phyloP scores from a whole-genome alignment of 768 basidiomycete genomes.

The Cystobasidium onofrii region DNA sequence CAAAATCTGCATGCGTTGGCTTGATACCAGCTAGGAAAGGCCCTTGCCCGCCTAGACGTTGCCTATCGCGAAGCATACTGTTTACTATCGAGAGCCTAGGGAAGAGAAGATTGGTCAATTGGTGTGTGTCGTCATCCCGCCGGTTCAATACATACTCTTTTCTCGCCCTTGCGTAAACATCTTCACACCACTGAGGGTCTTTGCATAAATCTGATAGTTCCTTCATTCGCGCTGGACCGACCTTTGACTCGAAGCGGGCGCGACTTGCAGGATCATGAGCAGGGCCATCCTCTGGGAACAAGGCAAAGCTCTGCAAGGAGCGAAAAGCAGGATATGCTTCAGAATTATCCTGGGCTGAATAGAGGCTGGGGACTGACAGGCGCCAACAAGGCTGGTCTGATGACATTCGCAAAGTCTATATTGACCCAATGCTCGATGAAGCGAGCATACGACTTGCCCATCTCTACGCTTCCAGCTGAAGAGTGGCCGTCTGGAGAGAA shows the following conservation, averaged over 20 bases:
- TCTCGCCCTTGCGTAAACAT: neutral
- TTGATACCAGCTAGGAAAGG: neutral
- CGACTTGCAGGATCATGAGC: constrained; percentile 1
- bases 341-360: neutral
- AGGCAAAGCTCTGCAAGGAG: neutral
- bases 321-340: neutral
- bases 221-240: neutral
- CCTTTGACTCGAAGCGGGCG: neutral
- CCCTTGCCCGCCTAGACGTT: neutral
- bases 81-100: neutral
- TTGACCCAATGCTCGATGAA: neutral
- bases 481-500: neutral
- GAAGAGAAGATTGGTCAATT: no score
- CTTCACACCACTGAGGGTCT: neutral
- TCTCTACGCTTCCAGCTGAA: neutral
- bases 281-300: neutral
- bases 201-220: neutral
- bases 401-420: neutral
- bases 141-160: neutral
- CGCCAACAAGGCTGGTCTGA: neutral
- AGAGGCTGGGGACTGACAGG: neutral
- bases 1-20: constrained; percentile 4
- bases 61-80: neutral
- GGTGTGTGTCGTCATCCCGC: no score
- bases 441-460: constrained; percentile 4